A percentile compares a stretch with the other conserved stretches of the same genome.
Evolutionary conservation across 495 filamentous ascomycete genomes (phyloP).

Genomic region (Aspergillus bridgeri): DNA sequence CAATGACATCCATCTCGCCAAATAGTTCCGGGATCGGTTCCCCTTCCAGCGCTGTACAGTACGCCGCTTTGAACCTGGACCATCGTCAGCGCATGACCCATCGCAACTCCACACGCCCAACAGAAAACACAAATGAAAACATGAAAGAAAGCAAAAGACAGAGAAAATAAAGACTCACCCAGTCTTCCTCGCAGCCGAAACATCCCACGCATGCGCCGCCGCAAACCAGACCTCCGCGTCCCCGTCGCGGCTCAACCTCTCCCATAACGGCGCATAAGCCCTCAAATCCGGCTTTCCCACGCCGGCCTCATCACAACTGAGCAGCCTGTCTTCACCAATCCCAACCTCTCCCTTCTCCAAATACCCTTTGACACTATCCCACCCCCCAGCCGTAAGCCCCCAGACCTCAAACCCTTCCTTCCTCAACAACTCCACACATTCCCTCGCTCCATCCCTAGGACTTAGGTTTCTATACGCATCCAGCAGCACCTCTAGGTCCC

Average conservation of each 20-base stretch:
- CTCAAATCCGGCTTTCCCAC: conserved; percentile 32
- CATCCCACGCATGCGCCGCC: conserved; percentile 39
- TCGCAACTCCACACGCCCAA: no score
- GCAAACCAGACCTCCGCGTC: conserved; percentile 31
- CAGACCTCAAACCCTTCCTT: conserved; percentile 40
- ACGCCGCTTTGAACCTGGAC: background rate
- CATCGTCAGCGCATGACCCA: background rate
- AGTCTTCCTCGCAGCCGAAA: conserved; percentile 28
- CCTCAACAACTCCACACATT: conserved; percentile 35
- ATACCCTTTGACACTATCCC: conserved; percentile 33
- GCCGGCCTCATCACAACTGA: conserved; percentile 28
- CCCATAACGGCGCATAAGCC: conserved; percentile 26
- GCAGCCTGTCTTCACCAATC: conserved; percentile 33
- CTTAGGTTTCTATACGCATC: conserved; percentile 25
- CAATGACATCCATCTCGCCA: conserved; percentile 39
- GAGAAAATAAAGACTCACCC: conserved; percentile 18
- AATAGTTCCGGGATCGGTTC: conserved; percentile 35
- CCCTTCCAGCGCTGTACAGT: conserved; percentile 24
- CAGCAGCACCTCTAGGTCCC: conserved; percentile 29
- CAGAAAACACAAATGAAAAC: no score
- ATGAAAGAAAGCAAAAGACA: conserved; percentile 11
- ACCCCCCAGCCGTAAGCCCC: conserved; percentile 40
- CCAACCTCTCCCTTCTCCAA: conserved; percentile 33
- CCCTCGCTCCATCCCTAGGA: conserved; percentile 26
- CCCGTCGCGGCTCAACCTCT: conserved; percentile 10